Percentiles rank a stretch among this genome's conserved stretches.
Evolutionary conservation across 2,329 filamentous ascomycete species (phyloP).

Genomic region (Waltergamsia citrina): DNA sequence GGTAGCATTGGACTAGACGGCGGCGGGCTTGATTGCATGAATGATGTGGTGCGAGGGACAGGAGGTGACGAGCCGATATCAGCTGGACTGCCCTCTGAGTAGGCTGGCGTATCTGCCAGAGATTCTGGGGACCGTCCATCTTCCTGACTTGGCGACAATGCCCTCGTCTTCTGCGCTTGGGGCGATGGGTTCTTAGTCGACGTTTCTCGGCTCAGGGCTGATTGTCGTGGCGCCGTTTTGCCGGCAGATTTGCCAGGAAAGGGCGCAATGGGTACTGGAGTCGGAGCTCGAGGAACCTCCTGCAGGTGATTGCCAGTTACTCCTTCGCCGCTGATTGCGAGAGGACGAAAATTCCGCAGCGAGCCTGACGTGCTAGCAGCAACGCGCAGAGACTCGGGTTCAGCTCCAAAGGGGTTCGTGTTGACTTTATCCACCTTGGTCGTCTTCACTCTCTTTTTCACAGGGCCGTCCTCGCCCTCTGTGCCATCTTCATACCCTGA

Average conservation of each 20-base stretch:
- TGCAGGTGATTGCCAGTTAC: constrained; percentile 47
- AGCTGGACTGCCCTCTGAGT: constrained; percentile 59
- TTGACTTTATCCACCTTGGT: constrained; percentile 65
- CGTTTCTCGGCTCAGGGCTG: constrained; percentile 43
- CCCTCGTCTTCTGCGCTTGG: constrained; percentile 21
- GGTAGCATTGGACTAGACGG: constrained; percentile 74
- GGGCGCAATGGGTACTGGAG: constrained; percentile 53
- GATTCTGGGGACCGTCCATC: constrained; percentile 45
- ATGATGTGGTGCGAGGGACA: constrained; percentile 53
- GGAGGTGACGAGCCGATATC: constrained; percentile 89
- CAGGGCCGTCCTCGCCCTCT: constrained; percentile 44
- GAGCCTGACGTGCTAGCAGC: constrained; percentile 85
- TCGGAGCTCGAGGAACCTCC: constrained; percentile 67
- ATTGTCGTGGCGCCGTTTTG: constrained; percentile 31
- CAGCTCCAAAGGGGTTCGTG: constrained; percentile 61
- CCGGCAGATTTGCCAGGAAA: constrained; percentile 4
- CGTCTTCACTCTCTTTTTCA: constrained; percentile 68
- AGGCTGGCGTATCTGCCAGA: constrained; percentile 36
- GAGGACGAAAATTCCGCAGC: constrained; percentile 72
- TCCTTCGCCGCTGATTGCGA: constrained; percentile 39
- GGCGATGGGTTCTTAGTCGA: constrained; percentile 38
- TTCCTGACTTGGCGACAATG: constrained; percentile 34
- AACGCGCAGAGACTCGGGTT: constrained; percentile 75
- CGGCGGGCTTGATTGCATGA: constrained; percentile 49
- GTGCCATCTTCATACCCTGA: constrained; percentile 64